Conservation (phyloP, 179 eudicot species). For the Beta lomatogona region DNA sequence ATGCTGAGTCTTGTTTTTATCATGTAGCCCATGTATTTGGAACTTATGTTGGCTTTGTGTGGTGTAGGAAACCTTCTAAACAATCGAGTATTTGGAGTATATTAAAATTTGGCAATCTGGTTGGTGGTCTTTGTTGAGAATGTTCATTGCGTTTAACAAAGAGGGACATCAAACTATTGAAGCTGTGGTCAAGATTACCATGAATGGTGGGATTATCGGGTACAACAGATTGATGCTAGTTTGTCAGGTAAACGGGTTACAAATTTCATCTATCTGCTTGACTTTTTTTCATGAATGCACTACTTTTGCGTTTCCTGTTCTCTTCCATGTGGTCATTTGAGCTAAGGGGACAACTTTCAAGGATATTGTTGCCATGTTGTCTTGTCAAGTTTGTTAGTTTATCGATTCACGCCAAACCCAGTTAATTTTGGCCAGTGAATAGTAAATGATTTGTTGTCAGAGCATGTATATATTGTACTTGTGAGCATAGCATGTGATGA, state of each 20-base stretch:
- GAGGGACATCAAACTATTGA: conserved; percentile 40
- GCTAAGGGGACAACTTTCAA: not conserved
- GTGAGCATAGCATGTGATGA: conserved; percentile 11
- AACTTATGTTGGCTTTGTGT: not conserved
- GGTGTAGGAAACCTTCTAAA: not conserved
- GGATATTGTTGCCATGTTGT: not conserved
- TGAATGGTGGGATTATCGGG: conserved; percentile 61
- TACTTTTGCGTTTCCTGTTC: not conserved
- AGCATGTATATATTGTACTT: not conserved
- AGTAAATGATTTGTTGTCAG: conserved; percentile 5
- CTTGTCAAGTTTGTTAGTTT: not conserved
- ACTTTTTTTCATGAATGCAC: not conserved
- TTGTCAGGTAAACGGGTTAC: conserved; percentile 50
- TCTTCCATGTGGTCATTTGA: not conserved
- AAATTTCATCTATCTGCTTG: not conserved
- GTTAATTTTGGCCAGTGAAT: not conserved
- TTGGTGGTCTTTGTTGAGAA: conserved; percentile 45
- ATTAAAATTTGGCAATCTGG: not conserved
- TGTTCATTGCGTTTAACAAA: conserved; percentile 50
- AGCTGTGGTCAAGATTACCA: conserved; percentile 45
- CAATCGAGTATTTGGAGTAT: not conserved
- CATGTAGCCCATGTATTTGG: not conserved
- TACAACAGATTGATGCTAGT: conserved; percentile 63
- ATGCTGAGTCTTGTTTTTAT: not conserved
- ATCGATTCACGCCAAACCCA: too few species aligned